Conservation (phyloP, 306 rosid genomes). For the Malus orientalis region DNA sequence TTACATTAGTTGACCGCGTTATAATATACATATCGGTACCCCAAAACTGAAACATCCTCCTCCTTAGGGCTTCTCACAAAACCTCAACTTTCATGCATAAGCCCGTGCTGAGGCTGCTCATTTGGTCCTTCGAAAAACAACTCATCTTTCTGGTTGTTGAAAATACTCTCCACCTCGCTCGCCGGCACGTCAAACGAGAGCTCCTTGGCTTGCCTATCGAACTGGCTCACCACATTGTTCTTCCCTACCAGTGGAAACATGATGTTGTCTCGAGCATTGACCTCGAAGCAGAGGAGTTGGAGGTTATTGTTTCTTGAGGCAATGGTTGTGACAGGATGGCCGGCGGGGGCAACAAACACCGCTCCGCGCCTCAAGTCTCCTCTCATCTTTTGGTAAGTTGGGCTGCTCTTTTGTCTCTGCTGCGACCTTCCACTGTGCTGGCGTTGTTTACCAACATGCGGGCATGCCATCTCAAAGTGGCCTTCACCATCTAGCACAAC, state of each 20-base stretch:
- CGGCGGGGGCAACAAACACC: slow-evolving; percentile 51
- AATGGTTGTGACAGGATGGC: slow-evolving; percentile 37
- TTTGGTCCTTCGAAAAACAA: slow-evolving; percentile 42
- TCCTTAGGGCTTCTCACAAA: not conserved
- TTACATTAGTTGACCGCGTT: not conserved
- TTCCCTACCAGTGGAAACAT: slow-evolving; percentile 45
- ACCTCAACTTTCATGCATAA: slow-evolving; percentile 3
- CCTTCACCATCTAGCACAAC: slow-evolving; percentile 43
- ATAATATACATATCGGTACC: not conserved
- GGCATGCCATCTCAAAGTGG: slow-evolving; percentile 53
- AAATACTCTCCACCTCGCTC: slow-evolving; percentile 37
- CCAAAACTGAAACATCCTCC: not conserved
- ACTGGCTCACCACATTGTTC: slow-evolving; percentile 39
- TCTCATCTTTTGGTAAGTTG: slow-evolving; percentile 18
- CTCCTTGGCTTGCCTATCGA: slow-evolving; percentile 44
- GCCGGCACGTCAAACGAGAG: slow-evolving; percentile 39
- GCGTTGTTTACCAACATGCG: slow-evolving; percentile 14
- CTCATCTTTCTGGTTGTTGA: slow-evolving; percentile 28
- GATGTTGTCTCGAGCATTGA: slow-evolving; percentile 39
- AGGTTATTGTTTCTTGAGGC: slow-evolving; percentile 38
- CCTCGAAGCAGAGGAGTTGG: slow-evolving; percentile 40
- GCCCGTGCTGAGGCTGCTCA: slow-evolving; percentile 14
- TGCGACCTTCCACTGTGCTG: not conserved
- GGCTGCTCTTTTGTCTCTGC: slow-evolving; percentile 7
- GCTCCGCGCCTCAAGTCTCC: slow-evolving; percentile 20